These are phyloP conservation scores for Herpetomonas tarakana DNA, from an alignment of 208 protist species.

Conservation along the genomic window DNA sequence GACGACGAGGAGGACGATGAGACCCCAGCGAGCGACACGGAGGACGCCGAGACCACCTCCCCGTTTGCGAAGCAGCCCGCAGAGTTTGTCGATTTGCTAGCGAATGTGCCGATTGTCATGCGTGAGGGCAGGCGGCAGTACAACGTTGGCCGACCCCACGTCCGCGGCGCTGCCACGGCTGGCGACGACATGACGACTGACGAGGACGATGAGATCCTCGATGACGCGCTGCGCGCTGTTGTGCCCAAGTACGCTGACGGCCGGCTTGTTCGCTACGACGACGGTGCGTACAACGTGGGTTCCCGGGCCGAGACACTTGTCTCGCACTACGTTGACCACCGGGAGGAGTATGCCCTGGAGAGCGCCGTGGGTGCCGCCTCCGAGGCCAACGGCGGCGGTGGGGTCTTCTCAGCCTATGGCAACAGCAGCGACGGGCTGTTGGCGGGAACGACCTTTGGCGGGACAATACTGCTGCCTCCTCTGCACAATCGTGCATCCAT, in stretches of 20 bases:
- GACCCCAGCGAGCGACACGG: background rate
- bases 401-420: too few relatives aligned
- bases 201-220: slow-evolving; percentile 4
- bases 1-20: slow-evolving; percentile 1
- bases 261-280: slow-evolving; percentile 63
- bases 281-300: slow-evolving; percentile 81
- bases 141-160: slow-evolving; percentile 57
- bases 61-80: slow-evolving; percentile 4
- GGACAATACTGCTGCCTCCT: too few relatives aligned
- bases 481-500: too few relatives aligned
- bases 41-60: background rate
- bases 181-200: slow-evolving; percentile 13
- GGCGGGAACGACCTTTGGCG: too few relatives aligned
- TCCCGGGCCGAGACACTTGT: slow-evolving; percentile 41
- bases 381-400: too few relatives aligned
- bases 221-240: slow-evolving; percentile 55
- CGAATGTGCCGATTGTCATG: slow-evolving; percentile 32
- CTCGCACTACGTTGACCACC: slow-evolving; percentile 57
- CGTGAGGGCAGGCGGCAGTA: slow-evolving; percentile 76
- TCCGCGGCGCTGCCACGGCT: slow-evolving; percentile 14
- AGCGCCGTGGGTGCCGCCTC: too few relatives aligned
- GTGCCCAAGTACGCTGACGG: slow-evolving; percentile 61
- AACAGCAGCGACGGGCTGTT: too few relatives aligned
- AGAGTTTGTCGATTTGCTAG: slow-evolving; percentile 28
- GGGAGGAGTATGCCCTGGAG: slow-evolving; percentile 66